phyloP scores from a whole-genome alignment of 768 basidiomycete species.

The Termitomyces sp. region DNA sequence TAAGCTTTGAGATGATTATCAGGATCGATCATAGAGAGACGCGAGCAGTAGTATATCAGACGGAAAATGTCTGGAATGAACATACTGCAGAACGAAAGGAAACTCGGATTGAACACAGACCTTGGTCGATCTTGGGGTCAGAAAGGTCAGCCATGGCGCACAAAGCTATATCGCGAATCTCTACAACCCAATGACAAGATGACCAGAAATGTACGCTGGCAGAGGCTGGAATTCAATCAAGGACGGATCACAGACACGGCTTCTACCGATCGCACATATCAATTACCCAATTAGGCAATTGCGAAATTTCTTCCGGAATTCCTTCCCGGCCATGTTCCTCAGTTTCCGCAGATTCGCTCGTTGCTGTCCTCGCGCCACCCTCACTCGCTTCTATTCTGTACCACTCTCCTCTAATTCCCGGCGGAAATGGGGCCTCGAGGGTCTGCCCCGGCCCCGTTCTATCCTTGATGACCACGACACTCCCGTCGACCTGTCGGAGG shows the following conservation, averaged over 20 bases:
- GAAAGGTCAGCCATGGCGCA: conserved; percentile 73
- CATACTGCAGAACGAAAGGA: neutral
- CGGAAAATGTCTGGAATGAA: conserved; percentile 1
- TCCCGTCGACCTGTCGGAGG: conserved; percentile 47
- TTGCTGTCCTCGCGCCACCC: conserved; percentile 12
- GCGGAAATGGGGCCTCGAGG: conserved; percentile 37
- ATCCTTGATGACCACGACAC: conserved; percentile 46
- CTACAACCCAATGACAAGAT: neutral
- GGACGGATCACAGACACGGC: conserved; percentile 11
- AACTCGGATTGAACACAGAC: conserved; percentile 29
- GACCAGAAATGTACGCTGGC: neutral
- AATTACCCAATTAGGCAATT: conserved; percentile 4
- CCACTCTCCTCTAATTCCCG: conserved; percentile 9
- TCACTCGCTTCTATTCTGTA: conserved; percentile 20
- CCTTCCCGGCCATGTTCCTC: conserved; percentile 24
- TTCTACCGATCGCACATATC: conserved; percentile 21
- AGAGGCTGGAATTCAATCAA: neutral
- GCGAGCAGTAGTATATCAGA: conserved; percentile 4
- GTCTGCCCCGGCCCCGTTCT: conserved; percentile 35
- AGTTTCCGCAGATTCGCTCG: conserved; percentile 17
- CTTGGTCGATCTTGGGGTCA: conserved; percentile 69
- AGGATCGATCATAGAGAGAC: conserved; percentile 21
- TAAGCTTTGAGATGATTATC: conserved; percentile 53
- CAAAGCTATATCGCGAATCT: conserved; percentile 1
- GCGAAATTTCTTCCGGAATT: conserved; percentile 2